phyloP scores from a whole-genome alignment of 1,284 basidiomycete genomes.

The Malassezia yamatoensis region DNA sequence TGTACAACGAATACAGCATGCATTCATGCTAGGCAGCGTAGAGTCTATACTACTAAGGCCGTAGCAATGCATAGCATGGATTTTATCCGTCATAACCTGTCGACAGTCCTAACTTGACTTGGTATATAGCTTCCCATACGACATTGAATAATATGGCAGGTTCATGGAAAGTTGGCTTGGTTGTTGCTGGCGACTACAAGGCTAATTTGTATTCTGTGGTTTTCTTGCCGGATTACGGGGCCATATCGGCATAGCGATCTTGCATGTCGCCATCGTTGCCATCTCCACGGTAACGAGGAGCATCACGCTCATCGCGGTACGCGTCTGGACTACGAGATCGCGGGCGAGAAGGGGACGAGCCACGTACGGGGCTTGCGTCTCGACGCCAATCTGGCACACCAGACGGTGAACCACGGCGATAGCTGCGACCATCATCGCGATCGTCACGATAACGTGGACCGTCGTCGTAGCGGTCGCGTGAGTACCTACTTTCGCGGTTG shows the following conservation, averaged over 20 bases:
- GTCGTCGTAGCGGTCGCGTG: not conserved
- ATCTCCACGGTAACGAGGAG: not conserved
- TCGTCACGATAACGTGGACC: not conserved
- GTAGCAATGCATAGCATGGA: too few relatives aligned
- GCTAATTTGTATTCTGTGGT: not conserved
- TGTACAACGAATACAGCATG: too few relatives aligned
- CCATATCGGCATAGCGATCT: conserved; percentile 1
- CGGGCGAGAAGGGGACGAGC: conserved; percentile 3
- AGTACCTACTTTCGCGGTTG: not conserved
- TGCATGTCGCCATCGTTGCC: conserved; percentile 3
- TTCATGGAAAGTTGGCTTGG: too few relatives aligned
- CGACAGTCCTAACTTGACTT: too few relatives aligned
- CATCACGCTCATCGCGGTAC: conserved; percentile 1
- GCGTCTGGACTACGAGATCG: conserved; percentile 8
- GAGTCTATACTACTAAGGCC: too few relatives aligned
- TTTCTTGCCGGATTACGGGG: not conserved
- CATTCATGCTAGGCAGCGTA: too few relatives aligned
- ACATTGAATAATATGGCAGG: too few relatives aligned
- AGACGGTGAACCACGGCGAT: not conserved
- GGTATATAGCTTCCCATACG: too few relatives aligned
- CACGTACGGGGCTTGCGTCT: conserved; percentile 1
- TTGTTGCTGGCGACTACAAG: conserved; percentile 2
- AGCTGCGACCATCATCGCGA: not conserved
- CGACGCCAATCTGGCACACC: conserved; percentile 4
- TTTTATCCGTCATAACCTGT: too few relatives aligned